Percentiles rank a stretch among this genome's conserved stretches.
Conservation (phyloP, 2,329 filamentous ascomycete genomes). For the Dactylellina haptotyla region DNA sequence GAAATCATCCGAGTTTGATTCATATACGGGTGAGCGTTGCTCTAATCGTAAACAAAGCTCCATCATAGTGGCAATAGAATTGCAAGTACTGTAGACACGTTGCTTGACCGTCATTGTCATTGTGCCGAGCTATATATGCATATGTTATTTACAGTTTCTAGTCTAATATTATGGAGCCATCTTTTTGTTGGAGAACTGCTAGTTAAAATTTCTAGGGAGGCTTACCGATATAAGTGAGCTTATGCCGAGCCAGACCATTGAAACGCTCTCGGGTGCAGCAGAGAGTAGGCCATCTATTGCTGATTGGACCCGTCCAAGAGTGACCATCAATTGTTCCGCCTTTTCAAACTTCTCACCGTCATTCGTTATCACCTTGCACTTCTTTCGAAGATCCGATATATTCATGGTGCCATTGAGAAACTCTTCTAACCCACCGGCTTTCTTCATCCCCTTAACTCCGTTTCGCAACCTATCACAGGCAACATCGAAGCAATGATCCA, state of each 20-base stretch:
- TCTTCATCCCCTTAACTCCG: background rate
- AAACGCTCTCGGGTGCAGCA: conserved; percentile 23
- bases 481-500: conserved; percentile 7
- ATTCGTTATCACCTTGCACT: background rate
- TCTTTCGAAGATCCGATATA: conserved; percentile 7
- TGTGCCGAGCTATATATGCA: conserved; percentile 13
- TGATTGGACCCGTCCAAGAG: conserved; percentile 12
- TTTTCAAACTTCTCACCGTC: background rate
- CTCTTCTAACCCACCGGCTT: background rate
- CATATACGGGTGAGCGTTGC: background rate
- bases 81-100: conserved; percentile 18
- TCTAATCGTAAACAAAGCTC: conserved; percentile 24
- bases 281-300: conserved; percentile 7
- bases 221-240: conserved; percentile 31
- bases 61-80: conserved; percentile 25
- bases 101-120: background rate
- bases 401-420: conserved; percentile 3
- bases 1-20: background rate
- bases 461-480: background rate
- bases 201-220: background rate
- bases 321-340: conserved; percentile 14
- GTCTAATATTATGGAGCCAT: too few relatives aligned
- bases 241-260: conserved; percentile 34
- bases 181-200: background rate
- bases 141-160: too few relatives aligned